Percentiles rank a stretch among this genome's conserved stretches.
phyloP scores from a whole-genome alignment of 129 eudicot species.

The Dittrichia graveolens region DNA sequence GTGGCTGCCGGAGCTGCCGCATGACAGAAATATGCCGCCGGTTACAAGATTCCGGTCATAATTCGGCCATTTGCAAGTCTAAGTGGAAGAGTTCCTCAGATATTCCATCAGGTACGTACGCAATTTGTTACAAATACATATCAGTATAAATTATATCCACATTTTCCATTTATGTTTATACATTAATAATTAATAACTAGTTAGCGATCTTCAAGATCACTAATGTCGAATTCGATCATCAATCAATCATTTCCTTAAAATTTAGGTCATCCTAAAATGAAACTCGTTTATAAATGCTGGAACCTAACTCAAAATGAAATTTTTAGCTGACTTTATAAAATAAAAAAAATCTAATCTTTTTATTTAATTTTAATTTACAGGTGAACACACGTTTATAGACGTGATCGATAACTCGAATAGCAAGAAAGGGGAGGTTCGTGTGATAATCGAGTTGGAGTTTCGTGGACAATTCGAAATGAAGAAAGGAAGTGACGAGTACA shows the following conservation, averaged over 20 bases:
- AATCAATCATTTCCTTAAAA: too few relatives aligned
- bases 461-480: constrained; percentile 84
- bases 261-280: too few relatives aligned
- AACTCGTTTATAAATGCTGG: too few relatives aligned
- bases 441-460: constrained; percentile 73
- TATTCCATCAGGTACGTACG: constrained; percentile 71
- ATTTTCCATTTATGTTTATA: neutral
- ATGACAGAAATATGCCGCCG: constrained; percentile 59
- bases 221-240: too few relatives aligned
- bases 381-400: constrained; percentile 81
- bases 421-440: constrained; percentile 60
- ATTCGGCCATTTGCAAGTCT: constrained; percentile 80
- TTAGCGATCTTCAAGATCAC: too few relatives aligned
- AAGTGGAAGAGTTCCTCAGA: constrained; percentile 77
- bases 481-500: constrained; percentile 76
- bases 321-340: too few relatives aligned
- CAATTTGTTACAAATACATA: neutral
- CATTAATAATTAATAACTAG: neutral
- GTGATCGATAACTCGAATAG: constrained; percentile 56
- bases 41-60: constrained; percentile 56
- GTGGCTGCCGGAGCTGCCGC: constrained; percentile 70
- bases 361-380: constrained; percentile 31
- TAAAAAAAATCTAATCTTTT: too few relatives aligned
- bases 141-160: neutral
- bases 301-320: too few relatives aligned